Base-by-base conservation (phyloP, 495 filamentous ascomycete genomes). In the Tuber umbilicatum region DNA sequence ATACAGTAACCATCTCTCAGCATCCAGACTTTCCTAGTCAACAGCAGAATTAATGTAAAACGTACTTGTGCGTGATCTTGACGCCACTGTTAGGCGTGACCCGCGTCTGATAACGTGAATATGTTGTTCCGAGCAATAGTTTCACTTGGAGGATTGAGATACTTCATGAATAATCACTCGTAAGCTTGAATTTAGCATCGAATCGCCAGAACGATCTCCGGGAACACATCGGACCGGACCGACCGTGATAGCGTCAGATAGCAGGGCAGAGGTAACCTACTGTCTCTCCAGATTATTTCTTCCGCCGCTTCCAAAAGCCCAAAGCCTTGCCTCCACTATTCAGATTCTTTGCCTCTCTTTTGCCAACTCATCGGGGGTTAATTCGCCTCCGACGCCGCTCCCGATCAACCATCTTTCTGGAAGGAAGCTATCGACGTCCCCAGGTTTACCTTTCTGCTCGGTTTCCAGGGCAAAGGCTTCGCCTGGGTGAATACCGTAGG, bases 401-500 rank as follows among this genome's bases (percentile, higher is more conserved):
- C 79, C 31, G 76, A 73, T 79, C 35, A 73, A 69, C 41, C 74
- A 74, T 12, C 80, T 85, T 27, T 83, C 83, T 0, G 74, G 71
- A 40, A 75, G 72, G 38, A 83, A 73, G 2, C 70, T 47, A 17
- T 70, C 27, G 38, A 47, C 75, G 23, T 35, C 10, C 4, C 55
- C 23, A 37, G 39, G 19, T 3, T 17, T 2, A 27, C 3, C 16
- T 10, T 19, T 68, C 47, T n/a, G 70, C 43, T 60, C 72, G 27
- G 82, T 81, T 72, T 81, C 12, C 27, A 64, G 0, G 70, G 40
- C 27, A 45, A 84, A 45, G 79, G 83, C 64, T 78, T 76, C 45
- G 83, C 87, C 43, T 76, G 85, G n/a, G 68, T 87, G 73, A 86
- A 87, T 80, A 83, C 83, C 74, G 78, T 84, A 43, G 84, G 84